phyloP scores from a whole-genome alignment of 2,329 filamentous ascomycete species.

The Trichoderma citrinoviride region DNA sequence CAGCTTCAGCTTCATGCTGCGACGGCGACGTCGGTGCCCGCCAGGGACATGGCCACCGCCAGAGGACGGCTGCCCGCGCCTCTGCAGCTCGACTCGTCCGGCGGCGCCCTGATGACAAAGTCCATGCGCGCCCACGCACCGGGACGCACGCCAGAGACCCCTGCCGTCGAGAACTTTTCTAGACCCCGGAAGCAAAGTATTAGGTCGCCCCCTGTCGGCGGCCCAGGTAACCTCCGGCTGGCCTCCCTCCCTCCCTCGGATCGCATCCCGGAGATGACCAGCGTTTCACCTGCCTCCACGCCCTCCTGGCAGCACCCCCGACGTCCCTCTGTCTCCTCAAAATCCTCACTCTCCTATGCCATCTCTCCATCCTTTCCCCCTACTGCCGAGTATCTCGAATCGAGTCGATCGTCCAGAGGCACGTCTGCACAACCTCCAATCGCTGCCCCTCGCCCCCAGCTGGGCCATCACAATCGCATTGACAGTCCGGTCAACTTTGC shows the following conservation, averaged over 20 bases:
- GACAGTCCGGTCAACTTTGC: slow-evolving; percentile 42
- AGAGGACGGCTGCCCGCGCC: slow-evolving; percentile 32
- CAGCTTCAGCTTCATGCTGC: slow-evolving; percentile 17
- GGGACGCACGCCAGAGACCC: slow-evolving; percentile 37
- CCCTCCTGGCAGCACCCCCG: slow-evolving; percentile 44
- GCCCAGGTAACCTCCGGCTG: slow-evolving; percentile 34
- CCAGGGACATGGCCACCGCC: slow-evolving; percentile 23
- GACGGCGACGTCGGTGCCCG: background rate
- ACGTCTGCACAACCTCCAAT: slow-evolving; percentile 29
- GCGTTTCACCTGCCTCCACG: slow-evolving; percentile 31
- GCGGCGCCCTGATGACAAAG: slow-evolving; percentile 31
- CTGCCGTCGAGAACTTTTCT: slow-evolving; percentile 57
- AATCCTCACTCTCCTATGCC: slow-evolving; percentile 46
- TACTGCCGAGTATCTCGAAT: slow-evolving; percentile 42
- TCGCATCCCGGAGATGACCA: slow-evolving; percentile 33
- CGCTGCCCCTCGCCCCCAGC: slow-evolving; percentile 31
- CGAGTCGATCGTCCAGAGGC: slow-evolving; percentile 30
- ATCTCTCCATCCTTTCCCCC: slow-evolving; percentile 43
- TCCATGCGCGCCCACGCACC: slow-evolving; percentile 37
- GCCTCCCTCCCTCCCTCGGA: slow-evolving; percentile 32
- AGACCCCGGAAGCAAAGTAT: slow-evolving; percentile 50
- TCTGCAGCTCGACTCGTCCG: slow-evolving; percentile 18
- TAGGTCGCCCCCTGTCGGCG: slow-evolving; percentile 42
- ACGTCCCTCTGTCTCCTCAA: slow-evolving; percentile 49
- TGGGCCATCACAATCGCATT: slow-evolving; percentile 27